A percentile compares a stretch with the other conserved stretches of the same genome.
These are phyloP conservation scores for Pythium guiyangense DNA, from an alignment of 352 stramenopile genomes.

Conservation along the genomic window DNA sequence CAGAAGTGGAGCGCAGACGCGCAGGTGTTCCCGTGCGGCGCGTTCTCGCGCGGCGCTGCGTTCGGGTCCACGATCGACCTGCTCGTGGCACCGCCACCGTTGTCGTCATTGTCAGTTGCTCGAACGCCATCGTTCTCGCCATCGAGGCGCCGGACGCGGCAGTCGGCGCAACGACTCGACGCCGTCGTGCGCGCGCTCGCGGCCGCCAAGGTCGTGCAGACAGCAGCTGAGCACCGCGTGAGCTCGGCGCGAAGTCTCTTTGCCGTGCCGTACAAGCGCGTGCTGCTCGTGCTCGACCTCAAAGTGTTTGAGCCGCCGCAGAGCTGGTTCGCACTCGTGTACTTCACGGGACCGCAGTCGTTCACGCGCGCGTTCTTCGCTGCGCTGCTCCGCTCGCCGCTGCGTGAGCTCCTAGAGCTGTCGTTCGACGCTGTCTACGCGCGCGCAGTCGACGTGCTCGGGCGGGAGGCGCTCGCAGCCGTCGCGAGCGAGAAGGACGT, in stretches of 20 bases:
- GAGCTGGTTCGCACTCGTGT: conserved; percentile 70
- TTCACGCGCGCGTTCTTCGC: conserved; percentile 49
- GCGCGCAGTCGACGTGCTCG: conserved; percentile 24
- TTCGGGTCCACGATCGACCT: too few species aligned
- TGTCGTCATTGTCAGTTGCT: too few species aligned
- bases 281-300: conserved; percentile 54
- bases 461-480: conserved; percentile 21
- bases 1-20: conserved; percentile 42
- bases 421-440: conserved; percentile 59
- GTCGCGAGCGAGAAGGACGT: conserved; percentile 60
- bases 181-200: too few species aligned
- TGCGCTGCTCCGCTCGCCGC: conserved; percentile 27
- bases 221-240: too few species aligned
- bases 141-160: too few species aligned
- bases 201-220: too few species aligned
- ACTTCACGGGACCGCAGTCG: conserved; percentile 65
- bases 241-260: conserved; percentile 40
- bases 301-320: conserved; percentile 53
- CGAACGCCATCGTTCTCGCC: too few species aligned
- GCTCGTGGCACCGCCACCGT: too few species aligned
- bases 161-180: too few species aligned
- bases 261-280: conserved; percentile 55
- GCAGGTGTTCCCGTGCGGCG: too few species aligned
- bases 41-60: too few species aligned
- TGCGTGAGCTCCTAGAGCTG: conserved; percentile 40